phyloP scores from a whole-genome alignment of 352 stramenopile genomes.

The Globisporangium nagaii region DNA sequence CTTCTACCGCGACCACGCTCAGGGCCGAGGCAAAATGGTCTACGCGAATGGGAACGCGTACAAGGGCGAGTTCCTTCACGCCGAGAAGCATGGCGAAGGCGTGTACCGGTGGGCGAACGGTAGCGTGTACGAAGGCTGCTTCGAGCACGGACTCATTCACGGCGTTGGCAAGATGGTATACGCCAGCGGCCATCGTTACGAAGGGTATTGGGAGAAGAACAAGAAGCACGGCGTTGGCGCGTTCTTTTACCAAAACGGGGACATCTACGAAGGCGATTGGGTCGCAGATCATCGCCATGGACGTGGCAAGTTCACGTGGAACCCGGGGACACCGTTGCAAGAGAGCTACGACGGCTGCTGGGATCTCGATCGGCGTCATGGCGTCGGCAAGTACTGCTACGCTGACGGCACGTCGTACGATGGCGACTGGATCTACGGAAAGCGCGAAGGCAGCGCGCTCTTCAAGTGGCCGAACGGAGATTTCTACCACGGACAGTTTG shows the following conservation, averaged over 20 bases:
- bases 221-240: conserved; percentile 74
- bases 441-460: conserved; percentile 62
- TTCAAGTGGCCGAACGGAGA: conserved; percentile 87
- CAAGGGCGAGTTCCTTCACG: conserved; percentile 55
- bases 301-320: conserved; percentile 55
- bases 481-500: conserved; percentile 78
- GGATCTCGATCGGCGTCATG: conserved; percentile 57
- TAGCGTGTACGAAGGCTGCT: conserved; percentile 71
- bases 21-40: conserved; percentile 73
- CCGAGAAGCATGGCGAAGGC: conserved; percentile 58
- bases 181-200: conserved; percentile 58
- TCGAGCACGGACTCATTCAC: conserved; percentile 58
- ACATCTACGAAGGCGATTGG: conserved; percentile 80
- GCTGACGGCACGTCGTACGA: conserved; percentile 51
- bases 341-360: conserved; percentile 81
- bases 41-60: conserved; percentile 86
- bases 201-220: conserved; percentile 57
- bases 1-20: conserved; percentile 53
- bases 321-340: conserved; percentile 37
- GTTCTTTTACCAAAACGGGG: conserved; percentile 79
- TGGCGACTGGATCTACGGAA: conserved; percentile 62
- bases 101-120: conserved; percentile 73
- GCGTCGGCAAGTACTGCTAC: conserved; percentile 56
- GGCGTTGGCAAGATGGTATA: conserved; percentile 55
- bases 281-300: conserved; percentile 49